phyloP scores from a whole-genome alignment of 306 rosid species.

The Crataegus laevigata region DNA sequence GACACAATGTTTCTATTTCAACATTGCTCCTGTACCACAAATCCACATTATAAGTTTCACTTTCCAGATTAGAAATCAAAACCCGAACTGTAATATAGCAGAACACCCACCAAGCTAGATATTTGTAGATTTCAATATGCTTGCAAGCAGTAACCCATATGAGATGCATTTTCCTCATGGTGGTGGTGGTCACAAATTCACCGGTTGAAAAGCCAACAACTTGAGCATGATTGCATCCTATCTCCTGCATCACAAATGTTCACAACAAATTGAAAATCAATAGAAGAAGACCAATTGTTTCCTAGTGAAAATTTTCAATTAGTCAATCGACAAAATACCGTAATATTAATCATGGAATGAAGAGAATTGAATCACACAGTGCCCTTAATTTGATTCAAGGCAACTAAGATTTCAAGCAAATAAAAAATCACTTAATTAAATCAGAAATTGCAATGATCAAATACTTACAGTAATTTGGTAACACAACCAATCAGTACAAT shows the following conservation, averaged over 20 bases:
- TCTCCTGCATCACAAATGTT: conserved; percentile 57
- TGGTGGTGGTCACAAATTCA: conserved; percentile 88
- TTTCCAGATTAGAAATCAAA: not conserved
- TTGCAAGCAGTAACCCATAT: conserved; percentile 98
- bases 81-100: not conserved
- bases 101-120: conserved; percentile 77
- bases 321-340: no score
- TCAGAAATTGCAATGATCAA: no score
- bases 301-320: not conserved
- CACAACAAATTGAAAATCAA: not conserved
- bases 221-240: conserved; percentile 96
- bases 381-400: no score
- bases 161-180: conserved; percentile 87
- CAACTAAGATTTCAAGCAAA: no score
- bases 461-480: no score
- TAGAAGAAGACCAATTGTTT: not conserved
- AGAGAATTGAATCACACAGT: no score
- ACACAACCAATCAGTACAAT: no score
- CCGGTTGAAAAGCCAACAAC: conserved; percentile 88
- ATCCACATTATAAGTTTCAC: conserved; percentile 3
- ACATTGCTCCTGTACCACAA: conserved; percentile 73
- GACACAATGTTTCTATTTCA: conserved; percentile 96
- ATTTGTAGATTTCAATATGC: conserved; percentile 95
- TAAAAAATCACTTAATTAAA: no score
- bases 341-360: no score